Conservation (phyloP, 169 alveolate genomes). For the Cryptosporidium sp. region DNA sequence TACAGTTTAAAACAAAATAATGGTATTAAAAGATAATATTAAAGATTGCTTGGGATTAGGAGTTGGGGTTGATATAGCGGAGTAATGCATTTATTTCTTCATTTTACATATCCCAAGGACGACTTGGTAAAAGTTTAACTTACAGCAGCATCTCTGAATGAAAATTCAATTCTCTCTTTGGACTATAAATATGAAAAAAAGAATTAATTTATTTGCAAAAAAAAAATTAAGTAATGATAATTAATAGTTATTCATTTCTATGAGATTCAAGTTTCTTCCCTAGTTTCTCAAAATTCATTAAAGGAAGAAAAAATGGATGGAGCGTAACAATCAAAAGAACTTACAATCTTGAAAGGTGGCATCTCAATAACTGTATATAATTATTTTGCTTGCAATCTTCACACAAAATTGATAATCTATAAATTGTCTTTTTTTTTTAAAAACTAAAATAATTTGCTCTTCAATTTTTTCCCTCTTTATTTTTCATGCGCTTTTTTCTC, state of each 20-base stretch:
- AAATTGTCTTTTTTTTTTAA: not conserved
- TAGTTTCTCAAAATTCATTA: not conserved
- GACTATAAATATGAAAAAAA: slow-evolving; percentile 17
- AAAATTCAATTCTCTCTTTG: slow-evolving; percentile 40
- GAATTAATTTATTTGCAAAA: not conserved
- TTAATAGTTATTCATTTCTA: not conserved
- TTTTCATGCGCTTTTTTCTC: not conserved
- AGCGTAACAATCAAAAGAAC: not conserved
- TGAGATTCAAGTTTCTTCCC: not conserved
- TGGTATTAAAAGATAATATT: not conserved
- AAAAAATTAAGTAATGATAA: not conserved
- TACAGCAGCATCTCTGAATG: slow-evolving; percentile 73
- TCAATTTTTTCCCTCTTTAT: not conserved
- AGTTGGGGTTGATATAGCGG: not conserved
- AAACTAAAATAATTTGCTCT: not conserved
- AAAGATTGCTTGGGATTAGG: too few species aligned
- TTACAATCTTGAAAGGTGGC: slow-evolving; percentile 17
- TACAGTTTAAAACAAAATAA: not conserved
- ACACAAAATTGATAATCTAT: not conserved
- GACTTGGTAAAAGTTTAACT: not conserved
- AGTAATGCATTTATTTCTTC: not conserved
- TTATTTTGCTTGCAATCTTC: not conserved
- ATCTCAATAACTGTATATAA: not conserved
- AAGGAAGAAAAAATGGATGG: not conserved
- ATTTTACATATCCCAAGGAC: too few species aligned